Conservation (phyloP, 2,329 filamentous ascomycete genomes). For the Clonostachys rosea region DNA sequence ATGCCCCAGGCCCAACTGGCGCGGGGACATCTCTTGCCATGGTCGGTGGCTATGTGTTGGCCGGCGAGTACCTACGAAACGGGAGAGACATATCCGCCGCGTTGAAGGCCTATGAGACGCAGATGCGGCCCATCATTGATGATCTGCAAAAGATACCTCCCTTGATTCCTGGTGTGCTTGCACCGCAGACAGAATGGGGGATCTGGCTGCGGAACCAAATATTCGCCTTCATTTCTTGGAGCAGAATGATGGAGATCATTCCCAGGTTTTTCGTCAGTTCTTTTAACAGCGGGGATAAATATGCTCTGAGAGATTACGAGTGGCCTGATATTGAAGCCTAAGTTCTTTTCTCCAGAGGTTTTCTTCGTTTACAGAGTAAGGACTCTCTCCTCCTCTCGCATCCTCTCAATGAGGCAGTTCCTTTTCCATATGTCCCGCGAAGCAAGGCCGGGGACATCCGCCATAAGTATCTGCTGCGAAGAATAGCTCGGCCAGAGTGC, state of each 20-base stretch:
- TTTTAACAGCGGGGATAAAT: conserved; percentile 1
- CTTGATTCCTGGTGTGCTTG: conserved; percentile 23
- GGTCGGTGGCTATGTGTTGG: conserved; percentile 43
- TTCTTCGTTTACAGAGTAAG: no score
- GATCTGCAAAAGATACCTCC: conserved; percentile 19
- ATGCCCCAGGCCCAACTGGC: conserved; percentile 37
- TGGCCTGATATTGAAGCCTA: not conserved
- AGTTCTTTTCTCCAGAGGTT: no score
- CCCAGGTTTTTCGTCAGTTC: not conserved
- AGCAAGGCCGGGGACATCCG: no score
- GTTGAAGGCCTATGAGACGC: conserved; percentile 30
- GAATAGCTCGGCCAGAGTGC: no score
- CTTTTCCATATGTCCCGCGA: no score
- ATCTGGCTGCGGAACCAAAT: conserved; percentile 33
- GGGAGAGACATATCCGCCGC: conserved; percentile 18
- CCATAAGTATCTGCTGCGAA: no score
- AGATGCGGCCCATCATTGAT: conserved; percentile 32
- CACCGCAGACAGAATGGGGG: conserved; percentile 33
- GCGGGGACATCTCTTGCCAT: conserved; percentile 40
- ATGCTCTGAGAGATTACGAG: not conserved
- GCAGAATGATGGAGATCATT: not conserved
- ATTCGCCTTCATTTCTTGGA: conserved; percentile 31
- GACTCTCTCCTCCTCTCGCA: no score
- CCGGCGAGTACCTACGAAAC: conserved; percentile 32
- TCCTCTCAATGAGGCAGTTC: no score